Percentiles rank a stretch among this genome's conserved stretches.
Conservation (phyloP, 768 basidiomycete genomes). For the Sarcodon sp. region DNA sequence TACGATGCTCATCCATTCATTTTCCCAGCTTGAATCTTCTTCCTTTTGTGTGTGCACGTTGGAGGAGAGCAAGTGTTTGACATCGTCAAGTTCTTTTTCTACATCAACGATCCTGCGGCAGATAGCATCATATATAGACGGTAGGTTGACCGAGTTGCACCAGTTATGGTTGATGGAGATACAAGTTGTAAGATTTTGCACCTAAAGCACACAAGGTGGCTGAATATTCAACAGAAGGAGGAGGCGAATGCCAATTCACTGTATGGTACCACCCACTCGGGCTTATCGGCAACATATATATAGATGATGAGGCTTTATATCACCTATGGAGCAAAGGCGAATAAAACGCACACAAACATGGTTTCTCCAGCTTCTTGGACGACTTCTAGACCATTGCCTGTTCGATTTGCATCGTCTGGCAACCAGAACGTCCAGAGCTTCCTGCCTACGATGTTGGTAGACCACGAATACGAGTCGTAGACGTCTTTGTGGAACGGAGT, state of each 20-base stretch:
- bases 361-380: constrained; percentile 15
- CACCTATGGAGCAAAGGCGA: background rate
- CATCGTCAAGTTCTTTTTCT: constrained; percentile 15
- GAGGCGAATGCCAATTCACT: background rate
- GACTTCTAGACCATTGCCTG: background rate
- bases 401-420: constrained; percentile 9
- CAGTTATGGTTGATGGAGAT: constrained; percentile 20
- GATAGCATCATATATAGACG: constrained; percentile 14
- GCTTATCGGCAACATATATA: constrained; percentile 2
- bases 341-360: constrained; percentile 14
- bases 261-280: constrained; percentile 18
- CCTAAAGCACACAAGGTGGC: constrained; percentile 3
- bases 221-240: background rate
- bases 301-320: background rate
- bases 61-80: constrained; percentile 9
- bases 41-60: background rate
- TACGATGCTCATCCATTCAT: constrained; percentile 13
- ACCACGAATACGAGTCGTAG: constrained; percentile 18
- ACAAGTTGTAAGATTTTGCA: constrained; percentile 17
- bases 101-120: constrained; percentile 15
- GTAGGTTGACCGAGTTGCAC: constrained; percentile 17
- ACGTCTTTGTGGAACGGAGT: constrained; percentile 17
- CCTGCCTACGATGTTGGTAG: constrained; percentile 14
- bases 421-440: constrained; percentile 18
- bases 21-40: constrained; percentile 7